Base-by-base conservation (phyloP, 495 filamentous ascomycete genomes). In the Trichocladium uniseriatum region DNA sequence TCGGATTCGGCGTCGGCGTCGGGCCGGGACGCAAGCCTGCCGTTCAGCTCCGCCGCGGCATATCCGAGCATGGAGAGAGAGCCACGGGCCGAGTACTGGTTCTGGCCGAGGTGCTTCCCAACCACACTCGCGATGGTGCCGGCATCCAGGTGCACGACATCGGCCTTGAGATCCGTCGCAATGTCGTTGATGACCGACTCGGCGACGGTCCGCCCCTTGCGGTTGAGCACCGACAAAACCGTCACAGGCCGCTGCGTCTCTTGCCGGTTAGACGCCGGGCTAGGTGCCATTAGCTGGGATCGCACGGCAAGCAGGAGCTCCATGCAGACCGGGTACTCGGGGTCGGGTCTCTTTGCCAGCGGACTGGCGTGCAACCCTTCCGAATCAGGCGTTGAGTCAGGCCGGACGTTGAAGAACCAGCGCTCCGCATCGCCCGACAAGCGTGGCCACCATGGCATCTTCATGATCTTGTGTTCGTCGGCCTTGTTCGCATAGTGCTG, bases 61-160 rank as follows among this genome's bases (percentile, higher is more conserved):
- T 89, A 91, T 7, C 82, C 82, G n/a, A 91, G 67, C 31, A 62
- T 58, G 13, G 79, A 78, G 24, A 82, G 53, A 13, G 57, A 57
- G 37, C 65, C 70, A 27, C 61, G 67, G 16, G 49, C 69, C 61
- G 63, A 72, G 21, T 64, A 65, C 35, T 63, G 36, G 42, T 73
- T 73, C 58, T 94, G 87, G 32, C 84, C 79, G 19, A 87, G 51
- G 59, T 86, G 87, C 54, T 82, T 76, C 24, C 81, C 85, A 35
- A 84, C 77, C 35, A 97, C 70, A 47, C 89, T 74, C 13, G 88
- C 85, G 53, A 98, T 74, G 61, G 89, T 86, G 52, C 85, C 81
- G 13, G 89, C 81, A 63, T 84, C 80, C 13, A 98, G 65, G 19
- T 78, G 76, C 29, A 98, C 69, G 5, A 96, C 60, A 62, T 97